Base-by-base conservation (phyloP, 139 green algal species). In the Monoraphidium neglectum region DNA sequence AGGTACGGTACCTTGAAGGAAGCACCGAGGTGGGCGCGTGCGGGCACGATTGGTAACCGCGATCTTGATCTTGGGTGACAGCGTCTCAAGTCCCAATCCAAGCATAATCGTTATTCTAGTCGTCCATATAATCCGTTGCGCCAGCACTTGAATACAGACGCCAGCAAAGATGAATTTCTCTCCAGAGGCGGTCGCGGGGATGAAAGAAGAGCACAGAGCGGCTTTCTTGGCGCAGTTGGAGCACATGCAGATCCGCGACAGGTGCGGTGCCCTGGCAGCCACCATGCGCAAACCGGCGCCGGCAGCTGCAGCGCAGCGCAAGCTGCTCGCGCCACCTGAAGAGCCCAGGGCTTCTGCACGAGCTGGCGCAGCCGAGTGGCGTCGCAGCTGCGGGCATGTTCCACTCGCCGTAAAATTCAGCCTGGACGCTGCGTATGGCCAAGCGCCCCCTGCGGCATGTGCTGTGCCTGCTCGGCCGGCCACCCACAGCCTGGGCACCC, bases 191-290 rank as follows among this genome's bases (percentile, higher is more conserved):
- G 82, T 81, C 75, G 74, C 67, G 15, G 79, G 83, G n/a, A 35
- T 92, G 81, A 79, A 83, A 18, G 81, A 88, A 5, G 85, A 86
- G 24, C 90, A 94, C 53, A 89, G 88, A 66, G 49, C 85, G 53
- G 57, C 82, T 68, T 79, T 95, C 30, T 77, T 90, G 65, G 64
- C 83, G 56, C 68, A 81, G 13, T 89, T 97, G 56, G 93, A 97
- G 79, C 74, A 92, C 61, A 95, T 95, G 91, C 93, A 97, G 86
- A 83, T 97, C 4, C 77, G 92, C 26, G 93, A 97, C 79, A 97
- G 93, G 93, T 96, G 72, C 13, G 86, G 6, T 28, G 43, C 43
- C n/a, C n/a, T n/a, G n/a, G n/a, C n/a, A n/a, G n/a, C n/a, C n/a
- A n/a, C n/a, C n/a, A n/a, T n/a, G n/a, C n/a, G n/a, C n/a, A n/a